Conservation (phyloP, 331 rosid genomes). For the Quercus tomentella region DNA sequence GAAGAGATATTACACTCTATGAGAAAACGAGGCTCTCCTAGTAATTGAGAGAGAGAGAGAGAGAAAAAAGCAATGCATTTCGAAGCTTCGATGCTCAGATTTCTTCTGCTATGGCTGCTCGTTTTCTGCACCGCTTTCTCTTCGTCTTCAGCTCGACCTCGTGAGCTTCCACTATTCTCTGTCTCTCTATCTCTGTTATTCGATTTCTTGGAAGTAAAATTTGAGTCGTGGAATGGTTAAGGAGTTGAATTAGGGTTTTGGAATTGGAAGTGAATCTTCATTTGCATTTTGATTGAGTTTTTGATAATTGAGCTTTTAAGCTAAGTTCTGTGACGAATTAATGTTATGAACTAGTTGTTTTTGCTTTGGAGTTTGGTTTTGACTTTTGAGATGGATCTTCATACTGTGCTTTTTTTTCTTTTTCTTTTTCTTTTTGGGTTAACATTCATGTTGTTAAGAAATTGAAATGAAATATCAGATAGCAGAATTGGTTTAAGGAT, state of each 20-base stretch:
- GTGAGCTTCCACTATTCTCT: conserved; percentile 35
- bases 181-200: background rate
- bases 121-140: conserved; percentile 30
- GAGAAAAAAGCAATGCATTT: conserved; percentile 6
- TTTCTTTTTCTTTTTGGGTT: no score
- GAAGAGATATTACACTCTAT: background rate
- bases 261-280: conserved; percentile 13
- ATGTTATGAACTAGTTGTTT: background rate
- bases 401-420: background rate
- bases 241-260: conserved; percentile 20
- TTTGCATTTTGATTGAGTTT: conserved; percentile 5
- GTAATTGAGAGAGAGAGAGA: background rate
- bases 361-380: background rate
- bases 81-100: conserved; percentile 44
- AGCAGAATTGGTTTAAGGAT: background rate
- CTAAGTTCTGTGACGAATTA: background rate
- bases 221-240: background rate
- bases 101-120: conserved; percentile 45
- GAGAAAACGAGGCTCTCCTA: conserved; percentile 15
- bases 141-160: conserved; percentile 37
- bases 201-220: background rate
- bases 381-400: background rate
- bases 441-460: background rate
- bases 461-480: background rate
- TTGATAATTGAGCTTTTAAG: background rate